Base-by-base conservation (phyloP, 768 basidiomycete species). In the Nidularia sp. region DNA sequence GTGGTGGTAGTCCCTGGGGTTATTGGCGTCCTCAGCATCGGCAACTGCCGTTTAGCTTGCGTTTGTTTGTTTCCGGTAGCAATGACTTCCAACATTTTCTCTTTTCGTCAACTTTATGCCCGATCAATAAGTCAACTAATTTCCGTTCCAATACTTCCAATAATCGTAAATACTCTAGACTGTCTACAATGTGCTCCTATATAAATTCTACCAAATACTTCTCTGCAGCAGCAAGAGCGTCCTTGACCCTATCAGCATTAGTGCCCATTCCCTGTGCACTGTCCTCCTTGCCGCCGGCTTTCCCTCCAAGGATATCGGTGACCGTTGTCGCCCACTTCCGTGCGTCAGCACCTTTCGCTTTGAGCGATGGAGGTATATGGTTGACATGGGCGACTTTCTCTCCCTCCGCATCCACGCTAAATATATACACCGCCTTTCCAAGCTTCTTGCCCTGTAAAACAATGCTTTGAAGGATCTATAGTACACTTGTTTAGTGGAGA, bases 271-370 rank as follows among this genome's bases (percentile, higher is more conserved):
- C 97, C 62, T 95, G 93, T 1, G 89, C 88, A 51, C 82, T 79
- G 35, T 98, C 97, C 53, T 92, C 92, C 69, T 95, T 98, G 10
- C 97, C 97, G 50, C 97, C 97, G 48, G 93, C 93, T 84, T 96
- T 98, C 42, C 97, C 97, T 25, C 95, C 94, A 7, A 98, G 60
- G 6, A 94, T 69, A 34, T 87, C 87, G 4, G 80, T 77, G 15
- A 97, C 87, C 54, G 80, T 82, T 22, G 77, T 69, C 25, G 94
- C 88, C 97, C 97, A 99, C n/a, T 69, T 73, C 55, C 93, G 88
- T 22, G 90, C 95, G 65, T 94, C 90, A 46, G 90, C 74, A 10
- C 85, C 85, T 55, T 81, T 79, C 32, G 72, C 72, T 64, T 87
- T 88, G 48, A 78, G 55, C 1, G 68, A 64, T 2, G 78, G 74